These are phyloP conservation scores for Apophysomyces trapeziformis DNA, from an alignment of 371 early-diverging fungal genomes.

Conservation along the genomic window DNA sequence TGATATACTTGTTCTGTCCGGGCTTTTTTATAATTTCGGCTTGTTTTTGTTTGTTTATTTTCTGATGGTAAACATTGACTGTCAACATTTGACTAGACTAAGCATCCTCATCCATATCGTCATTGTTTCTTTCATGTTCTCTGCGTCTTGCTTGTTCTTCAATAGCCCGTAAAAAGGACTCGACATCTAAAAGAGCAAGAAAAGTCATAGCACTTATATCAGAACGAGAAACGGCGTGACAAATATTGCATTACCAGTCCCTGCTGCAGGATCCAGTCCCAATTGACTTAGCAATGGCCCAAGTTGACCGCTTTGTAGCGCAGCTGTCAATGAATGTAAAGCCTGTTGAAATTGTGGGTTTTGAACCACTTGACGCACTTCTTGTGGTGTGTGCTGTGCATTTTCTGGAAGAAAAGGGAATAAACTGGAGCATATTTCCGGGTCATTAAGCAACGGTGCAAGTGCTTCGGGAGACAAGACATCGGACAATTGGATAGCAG, in stretches of 20 bases:
- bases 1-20: no score
- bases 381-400: constrained; percentile 50
- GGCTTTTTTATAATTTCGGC: no score
- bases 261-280: constrained; percentile 63
- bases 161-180: constrained; percentile 68
- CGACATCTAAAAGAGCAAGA: constrained; percentile 52
- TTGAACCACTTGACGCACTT: constrained; percentile 62
- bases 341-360: constrained; percentile 77
- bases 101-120: constrained; percentile 40
- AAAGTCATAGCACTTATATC: not conserved
- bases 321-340: constrained; percentile 62
- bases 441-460: constrained; percentile 58
- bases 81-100: not conserved
- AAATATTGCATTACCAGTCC: constrained; percentile 14
- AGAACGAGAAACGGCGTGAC: not conserved
- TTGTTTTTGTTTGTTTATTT: not conserved
- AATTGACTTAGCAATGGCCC: constrained; percentile 68
- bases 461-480: constrained; percentile 60
- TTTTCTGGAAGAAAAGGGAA: constrained; percentile 70
- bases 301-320: constrained; percentile 73
- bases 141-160: constrained; percentile 61
- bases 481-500: constrained; percentile 35
- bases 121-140: constrained; percentile 17
- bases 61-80: not conserved
- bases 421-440: constrained; percentile 58